Base-by-base conservation (phyloP, 2,329 filamentous ascomycete genomes). In the Verticillium tricorpus region DNA sequence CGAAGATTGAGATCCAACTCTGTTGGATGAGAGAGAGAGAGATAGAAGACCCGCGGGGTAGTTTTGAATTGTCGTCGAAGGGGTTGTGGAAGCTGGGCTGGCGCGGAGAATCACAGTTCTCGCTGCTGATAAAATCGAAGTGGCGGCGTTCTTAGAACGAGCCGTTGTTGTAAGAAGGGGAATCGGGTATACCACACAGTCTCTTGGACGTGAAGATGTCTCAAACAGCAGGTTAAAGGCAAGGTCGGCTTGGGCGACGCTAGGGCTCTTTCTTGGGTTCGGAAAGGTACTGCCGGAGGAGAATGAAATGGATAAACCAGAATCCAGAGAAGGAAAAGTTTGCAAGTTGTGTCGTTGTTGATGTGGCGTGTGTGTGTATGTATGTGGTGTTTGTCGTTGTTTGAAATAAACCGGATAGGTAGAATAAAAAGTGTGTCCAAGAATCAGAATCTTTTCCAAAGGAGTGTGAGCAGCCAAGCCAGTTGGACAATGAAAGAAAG, bases 401-500 rank as follows among this genome's bases (percentile, higher is more conserved):
- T 52, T 61, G 37, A 40, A 65, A 65, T 65, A 65, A 65, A 65
- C 64, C 57, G 64, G 63, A 65, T 65, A 64, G 62, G 64, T 61
- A 63, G 62, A 65, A 59, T 62, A 61, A 61, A 58, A 63, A 62
- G 60, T 56, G 61, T 79, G 76, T 75, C 67, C 62, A 70, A 76
- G 75, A 81, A 79, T 76, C 69, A 76, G 79, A 73, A 65, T 74
- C 58, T 66, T 67, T 59, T 61, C 61, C 64, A 80, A 84, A 85
- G 75, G 79, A 83, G 75, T 73, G 81, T 80, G 78, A 80, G 79
- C 78, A 83, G 80, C 82, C 82, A 83, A 83, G 77, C 80, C 80
- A 82, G 81, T 83, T 82, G 80, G 80, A 69, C 72, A 70, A 73
- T 76, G 70, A 77, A 77, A 72, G 72, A 76, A 73, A 70, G 71